phyloP scores from a whole-genome alignment of 129 eudicot species.

The Calendula officinalis region DNA sequence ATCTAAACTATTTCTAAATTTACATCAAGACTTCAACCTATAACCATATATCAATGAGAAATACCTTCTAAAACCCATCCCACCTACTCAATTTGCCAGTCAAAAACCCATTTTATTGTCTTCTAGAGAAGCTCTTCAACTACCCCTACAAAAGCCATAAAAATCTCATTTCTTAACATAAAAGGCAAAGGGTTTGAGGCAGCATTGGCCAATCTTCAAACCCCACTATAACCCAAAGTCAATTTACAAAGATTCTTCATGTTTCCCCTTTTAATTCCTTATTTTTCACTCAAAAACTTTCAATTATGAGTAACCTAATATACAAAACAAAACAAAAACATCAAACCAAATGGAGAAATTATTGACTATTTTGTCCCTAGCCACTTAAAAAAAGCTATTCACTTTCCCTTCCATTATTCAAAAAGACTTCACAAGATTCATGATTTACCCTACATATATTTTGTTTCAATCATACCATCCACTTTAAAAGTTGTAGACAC shows the following conservation, averaged over 20 bases:
- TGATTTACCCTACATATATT: conserved; percentile 30
- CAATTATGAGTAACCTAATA: background rate
- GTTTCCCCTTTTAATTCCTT: conserved; percentile 28
- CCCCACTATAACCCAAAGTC: conserved; percentile 26
- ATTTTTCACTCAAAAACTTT: conserved; percentile 11
- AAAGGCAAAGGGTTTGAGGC: conserved; percentile 29
- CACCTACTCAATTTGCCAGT: background rate
- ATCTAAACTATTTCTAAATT: too few species aligned
- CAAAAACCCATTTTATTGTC: conserved; percentile 18
- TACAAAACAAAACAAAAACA: conserved; percentile 25
- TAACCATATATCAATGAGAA: too few species aligned
- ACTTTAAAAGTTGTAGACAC: conserved; percentile 4
- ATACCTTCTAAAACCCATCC: too few species aligned
- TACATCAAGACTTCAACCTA: too few species aligned
- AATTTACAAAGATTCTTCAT: conserved; percentile 32
- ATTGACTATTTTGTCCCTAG: conserved; percentile 44
- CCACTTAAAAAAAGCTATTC: conserved; percentile 39
- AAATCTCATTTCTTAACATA: conserved; percentile 39
- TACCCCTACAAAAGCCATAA: conserved; percentile 15
- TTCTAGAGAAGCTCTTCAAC: conserved; percentile 32
- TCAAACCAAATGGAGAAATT: conserved; percentile 36
- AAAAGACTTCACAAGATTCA: conserved; percentile 24
- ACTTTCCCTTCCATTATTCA: conserved; percentile 55
- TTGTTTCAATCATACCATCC: conserved; percentile 24
- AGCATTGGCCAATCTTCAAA: conserved; percentile 15